These are phyloP conservation scores for Diaporthe australafricana DNA, from an alignment of 2,329 filamentous ascomycete genomes.

Conservation along the genomic window DNA sequence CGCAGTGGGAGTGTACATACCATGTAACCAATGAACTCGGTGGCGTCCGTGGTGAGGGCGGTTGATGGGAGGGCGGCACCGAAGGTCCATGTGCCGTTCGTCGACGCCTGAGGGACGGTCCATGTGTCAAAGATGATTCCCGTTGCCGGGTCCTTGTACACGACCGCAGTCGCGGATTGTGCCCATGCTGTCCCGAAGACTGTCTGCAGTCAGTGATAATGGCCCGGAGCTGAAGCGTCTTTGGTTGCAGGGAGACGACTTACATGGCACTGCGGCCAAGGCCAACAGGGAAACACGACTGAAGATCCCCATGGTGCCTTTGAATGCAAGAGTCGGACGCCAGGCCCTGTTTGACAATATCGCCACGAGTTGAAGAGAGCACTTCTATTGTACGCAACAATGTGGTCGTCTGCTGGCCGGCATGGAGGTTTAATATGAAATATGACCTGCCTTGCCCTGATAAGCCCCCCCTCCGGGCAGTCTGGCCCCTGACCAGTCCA, in stretches of 20 bases:
- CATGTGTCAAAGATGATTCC: slow-evolving; percentile 66
- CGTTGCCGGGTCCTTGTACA: slow-evolving; percentile 59
- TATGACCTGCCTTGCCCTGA: neutral
- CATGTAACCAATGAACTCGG: slow-evolving; percentile 66
- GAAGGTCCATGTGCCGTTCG: slow-evolving; percentile 50
- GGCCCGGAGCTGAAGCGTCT: neutral
- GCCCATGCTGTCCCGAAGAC: slow-evolving; percentile 34
- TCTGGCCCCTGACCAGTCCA: neutral
- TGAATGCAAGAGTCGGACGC: slow-evolving; percentile 7
- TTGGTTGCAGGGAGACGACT: neutral
- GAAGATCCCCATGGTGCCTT: slow-evolving; percentile 24
- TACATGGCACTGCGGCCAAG: slow-evolving; percentile 24
- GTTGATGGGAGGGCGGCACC: slow-evolving; percentile 61
- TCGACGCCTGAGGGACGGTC: slow-evolving; percentile 50
- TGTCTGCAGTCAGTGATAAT: neutral
- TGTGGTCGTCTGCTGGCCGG: neutral
- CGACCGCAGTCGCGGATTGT: slow-evolving; percentile 43
- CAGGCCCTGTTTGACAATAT: slow-evolving; percentile 2
- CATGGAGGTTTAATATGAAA: slow-evolving; percentile 14
- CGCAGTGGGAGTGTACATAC: slow-evolving; percentile 48
- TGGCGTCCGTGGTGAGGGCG: slow-evolving; percentile 55
- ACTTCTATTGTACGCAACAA: no score
- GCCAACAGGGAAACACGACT: slow-evolving; percentile 17
- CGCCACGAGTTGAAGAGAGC: slow-evolving; percentile 6
- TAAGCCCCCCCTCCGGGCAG: neutral